A percentile compares a stretch with the other conserved stretches of the same genome.
phyloP scores from a whole-genome alignment of 805 yeast species.

The Candida glaebosa region DNA sequence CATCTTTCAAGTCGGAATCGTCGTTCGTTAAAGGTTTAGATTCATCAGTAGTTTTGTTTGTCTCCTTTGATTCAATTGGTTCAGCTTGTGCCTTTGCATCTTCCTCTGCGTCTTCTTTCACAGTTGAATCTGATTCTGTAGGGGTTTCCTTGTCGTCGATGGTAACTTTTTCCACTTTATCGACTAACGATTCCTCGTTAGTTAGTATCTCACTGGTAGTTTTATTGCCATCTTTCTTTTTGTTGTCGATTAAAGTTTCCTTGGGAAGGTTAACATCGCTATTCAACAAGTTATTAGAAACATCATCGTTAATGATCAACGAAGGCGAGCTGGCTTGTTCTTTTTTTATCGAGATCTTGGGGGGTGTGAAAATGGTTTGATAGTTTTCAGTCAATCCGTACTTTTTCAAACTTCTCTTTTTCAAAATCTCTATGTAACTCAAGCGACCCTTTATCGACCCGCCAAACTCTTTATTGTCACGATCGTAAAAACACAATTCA shows the following conservation, averaged over 20 bases:
- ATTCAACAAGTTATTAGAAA: conserved; percentile 20
- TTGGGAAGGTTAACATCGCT: conserved; percentile 35
- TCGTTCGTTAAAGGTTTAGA: conserved; percentile 1
- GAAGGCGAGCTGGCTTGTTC: conserved; percentile 10
- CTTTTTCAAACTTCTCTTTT: conserved; percentile 38
- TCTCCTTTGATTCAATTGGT: conserved; percentile 5
- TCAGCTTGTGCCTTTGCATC: background rate
- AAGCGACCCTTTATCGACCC: conserved; percentile 25
- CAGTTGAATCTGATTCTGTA: conserved; percentile 4
- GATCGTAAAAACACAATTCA: conserved; percentile 36
- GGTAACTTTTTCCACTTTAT: conserved; percentile 3
- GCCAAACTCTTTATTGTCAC: conserved; percentile 34
- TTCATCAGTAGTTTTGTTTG: background rate
- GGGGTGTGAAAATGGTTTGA: conserved; percentile 38
- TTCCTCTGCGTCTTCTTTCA: too few relatives aligned
- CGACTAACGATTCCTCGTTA: conserved; percentile 1
- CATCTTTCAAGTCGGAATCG: conserved; percentile 10
- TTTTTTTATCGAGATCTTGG: conserved; percentile 14
- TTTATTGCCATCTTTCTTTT: conserved; percentile 5
- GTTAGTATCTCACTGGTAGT: background rate
- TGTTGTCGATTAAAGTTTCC: conserved; percentile 40
- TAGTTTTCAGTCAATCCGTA: conserved; percentile 37
- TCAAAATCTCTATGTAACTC: conserved; percentile 41
- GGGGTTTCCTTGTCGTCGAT: conserved; percentile 1
- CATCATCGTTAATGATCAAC: conserved; percentile 7